Conservation (phyloP, 495 filamentous ascomycete species). For the Hyphodiscus hymeniophilus region DNA sequence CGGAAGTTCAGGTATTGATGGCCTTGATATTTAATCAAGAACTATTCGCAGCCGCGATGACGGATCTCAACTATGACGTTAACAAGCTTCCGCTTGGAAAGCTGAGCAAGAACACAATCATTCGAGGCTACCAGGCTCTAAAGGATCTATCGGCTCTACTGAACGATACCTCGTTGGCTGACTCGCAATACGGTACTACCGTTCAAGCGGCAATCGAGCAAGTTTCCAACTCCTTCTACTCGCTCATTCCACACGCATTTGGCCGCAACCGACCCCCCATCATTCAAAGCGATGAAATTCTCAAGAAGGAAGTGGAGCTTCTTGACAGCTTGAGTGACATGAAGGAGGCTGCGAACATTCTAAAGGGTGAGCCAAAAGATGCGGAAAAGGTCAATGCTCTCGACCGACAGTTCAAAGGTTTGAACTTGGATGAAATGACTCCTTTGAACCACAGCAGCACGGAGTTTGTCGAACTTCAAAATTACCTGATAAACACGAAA, state of each 20-base stretch:
- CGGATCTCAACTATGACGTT: constrained; percentile 63
- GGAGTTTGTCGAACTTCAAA: constrained; percentile 56
- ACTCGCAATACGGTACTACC: constrained; percentile 34
- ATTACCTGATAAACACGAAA: constrained; percentile 58
- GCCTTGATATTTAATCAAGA: constrained; percentile 74
- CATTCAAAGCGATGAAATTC: constrained; percentile 40
- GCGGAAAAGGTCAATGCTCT: constrained; percentile 47
- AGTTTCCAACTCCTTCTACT: constrained; percentile 70
- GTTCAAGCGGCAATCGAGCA: constrained; percentile 39
- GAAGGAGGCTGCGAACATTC: constrained; percentile 71
- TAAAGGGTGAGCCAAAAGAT: constrained; percentile 44
- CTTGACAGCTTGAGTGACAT: constrained; percentile 73
- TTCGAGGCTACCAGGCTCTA: constrained; percentile 58
- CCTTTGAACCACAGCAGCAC: constrained; percentile 45
- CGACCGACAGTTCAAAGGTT: constrained; percentile 60
- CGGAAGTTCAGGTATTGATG: constrained; percentile 58
- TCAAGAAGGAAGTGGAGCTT: constrained; percentile 69
- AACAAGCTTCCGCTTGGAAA: constrained; percentile 77
- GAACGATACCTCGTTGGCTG: constrained; percentile 35
- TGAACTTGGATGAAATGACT: constrained; percentile 70
- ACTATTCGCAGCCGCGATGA: constrained; percentile 57
- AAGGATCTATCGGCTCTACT: constrained; percentile 65
- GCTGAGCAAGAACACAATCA: constrained; percentile 67
- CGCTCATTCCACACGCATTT: constrained; percentile 74
- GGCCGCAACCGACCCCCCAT: constrained; percentile 64